Conservation (phyloP, 169 alveolate genomes). For the Babesia ovis region DNA sequence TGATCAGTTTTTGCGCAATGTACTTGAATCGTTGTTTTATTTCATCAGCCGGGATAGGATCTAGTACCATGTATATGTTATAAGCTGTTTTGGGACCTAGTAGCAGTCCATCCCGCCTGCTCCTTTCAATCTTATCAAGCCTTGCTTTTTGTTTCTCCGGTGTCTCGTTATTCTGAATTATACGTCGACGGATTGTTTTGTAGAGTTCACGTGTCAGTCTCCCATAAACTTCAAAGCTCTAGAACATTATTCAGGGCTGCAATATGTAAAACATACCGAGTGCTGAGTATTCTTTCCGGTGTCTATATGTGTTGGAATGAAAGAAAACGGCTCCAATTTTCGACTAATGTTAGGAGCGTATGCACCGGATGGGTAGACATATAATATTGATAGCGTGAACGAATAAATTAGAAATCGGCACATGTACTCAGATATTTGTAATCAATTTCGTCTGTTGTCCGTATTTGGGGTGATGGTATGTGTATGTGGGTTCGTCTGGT, state of each 20-base stretch:
- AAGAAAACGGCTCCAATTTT: background rate
- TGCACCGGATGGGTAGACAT: background rate
- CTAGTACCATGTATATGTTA: slow-evolving; percentile 30
- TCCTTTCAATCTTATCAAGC: background rate
- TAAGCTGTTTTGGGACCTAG: slow-evolving; percentile 55
- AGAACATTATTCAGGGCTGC: background rate
- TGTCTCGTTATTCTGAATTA: slow-evolving; percentile 27
- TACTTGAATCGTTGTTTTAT: slow-evolving; percentile 28
- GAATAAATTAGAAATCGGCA: background rate
- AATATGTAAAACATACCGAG: slow-evolving; percentile 2
- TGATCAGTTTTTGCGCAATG: slow-evolving; percentile 38
- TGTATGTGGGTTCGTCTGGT: background rate
- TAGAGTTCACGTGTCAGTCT: slow-evolving; percentile 38
- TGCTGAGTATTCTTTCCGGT: background rate
- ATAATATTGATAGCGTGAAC: background rate
- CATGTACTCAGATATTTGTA: slow-evolving; percentile 1
- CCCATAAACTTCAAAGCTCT: slow-evolving; percentile 14
- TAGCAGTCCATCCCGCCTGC: slow-evolving; percentile 51
- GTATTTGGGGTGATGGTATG: background rate
- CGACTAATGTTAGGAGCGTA: background rate
- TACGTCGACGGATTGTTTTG: slow-evolving; percentile 46
- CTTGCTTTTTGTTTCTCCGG: slow-evolving; percentile 22
- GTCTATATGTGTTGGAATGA: background rate
- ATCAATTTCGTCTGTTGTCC: background rate
- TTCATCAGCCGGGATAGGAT: slow-evolving; percentile 42